Evolutionary conservation across 2,329 filamentous ascomycete species (phyloP), one percentile per base, ranked within the genome.

Genomic region (Fulvia fulva): DNA sequence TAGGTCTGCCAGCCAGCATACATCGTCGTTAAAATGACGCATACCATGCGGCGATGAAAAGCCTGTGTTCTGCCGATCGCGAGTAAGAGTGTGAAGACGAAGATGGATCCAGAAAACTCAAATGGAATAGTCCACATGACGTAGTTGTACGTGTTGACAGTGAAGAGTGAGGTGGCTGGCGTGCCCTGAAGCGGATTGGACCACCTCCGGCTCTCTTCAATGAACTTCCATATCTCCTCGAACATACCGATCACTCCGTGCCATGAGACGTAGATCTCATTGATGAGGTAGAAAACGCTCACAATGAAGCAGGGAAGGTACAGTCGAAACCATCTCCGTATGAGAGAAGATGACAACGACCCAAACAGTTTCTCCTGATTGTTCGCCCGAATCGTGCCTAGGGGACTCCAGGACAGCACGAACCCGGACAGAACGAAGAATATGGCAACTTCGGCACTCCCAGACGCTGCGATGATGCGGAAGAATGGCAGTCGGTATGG

Each of bases 391-490:
- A 55, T 28, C 11, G 41, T 34, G 16, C 25, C 23, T 11, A 58
- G 32, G 26, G 56, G 19, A 12, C 43, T 41, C 49, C 49, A 55
- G 8, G 51, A 50, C 6, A 58, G 56, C 16, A 58, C 56, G 23
- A 55, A 55, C 5, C 56, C 56, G 6, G 56, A 58, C 14, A 58
- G 51, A 22, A 58, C 32, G 49, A 58, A 58, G 52, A 58, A 58
- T 4, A 58, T 51, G 25, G 51, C 30, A 12, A 58, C 56, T 30
- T 54, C 41, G n/a, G 56, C 52, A 30, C 46, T 50, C 12, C 56
- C 56, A 16, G 47, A 52, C 22, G 25, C 30, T 25, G 50, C 41
- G 25, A 53, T 26, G 32, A 60, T 34, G 19, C 58, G 53, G 43
- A 60, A 43, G 54, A 60, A 53, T 1, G 58, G 58, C 37, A 60